Conservation (phyloP, 2,329 filamentous ascomycete genomes). For the Aspergillus floridensis region DNA sequence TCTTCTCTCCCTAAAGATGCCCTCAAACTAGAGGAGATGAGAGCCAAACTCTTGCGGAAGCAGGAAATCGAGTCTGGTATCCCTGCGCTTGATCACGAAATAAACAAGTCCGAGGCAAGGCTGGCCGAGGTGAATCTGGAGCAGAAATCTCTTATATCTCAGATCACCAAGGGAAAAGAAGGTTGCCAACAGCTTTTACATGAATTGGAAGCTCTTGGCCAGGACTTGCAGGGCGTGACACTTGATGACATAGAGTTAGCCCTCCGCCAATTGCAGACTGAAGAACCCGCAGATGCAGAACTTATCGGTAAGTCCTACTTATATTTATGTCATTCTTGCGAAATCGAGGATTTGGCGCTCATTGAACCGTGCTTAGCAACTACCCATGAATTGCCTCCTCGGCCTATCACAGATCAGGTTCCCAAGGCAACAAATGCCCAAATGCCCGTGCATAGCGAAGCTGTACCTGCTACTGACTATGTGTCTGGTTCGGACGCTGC, state of each 20-base stretch:
- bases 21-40: conserved; percentile 31
- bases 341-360: background rate
- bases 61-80: conserved; percentile 50
- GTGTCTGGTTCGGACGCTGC: background rate
- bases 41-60: conserved; percentile 42
- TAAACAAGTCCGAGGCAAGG: conserved; percentile 36
- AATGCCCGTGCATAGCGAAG: background rate
- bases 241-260: conserved; percentile 45
- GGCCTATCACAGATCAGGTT: background rate
- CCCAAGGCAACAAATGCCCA: background rate
- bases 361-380: conserved; percentile 8
- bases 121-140: conserved; percentile 34
- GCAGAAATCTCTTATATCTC: conserved; percentile 42
- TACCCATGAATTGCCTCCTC: background rate
- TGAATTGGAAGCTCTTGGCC: conserved; percentile 49
- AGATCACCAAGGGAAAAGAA: conserved; percentile 47
- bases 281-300: conserved; percentile 12
- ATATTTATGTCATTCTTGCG: background rate
- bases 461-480: background rate
- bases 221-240: conserved; percentile 49
- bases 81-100: conserved; percentile 47
- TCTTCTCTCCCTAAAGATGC: conserved; percentile 17
- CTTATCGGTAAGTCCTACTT: conserved; percentile 21
- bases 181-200: conserved; percentile 44
- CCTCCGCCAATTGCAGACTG: conserved; percentile 21